phyloP scores from a whole-genome alignment of 768 basidiomycete genomes.

The Tulasnella sp. region DNA sequence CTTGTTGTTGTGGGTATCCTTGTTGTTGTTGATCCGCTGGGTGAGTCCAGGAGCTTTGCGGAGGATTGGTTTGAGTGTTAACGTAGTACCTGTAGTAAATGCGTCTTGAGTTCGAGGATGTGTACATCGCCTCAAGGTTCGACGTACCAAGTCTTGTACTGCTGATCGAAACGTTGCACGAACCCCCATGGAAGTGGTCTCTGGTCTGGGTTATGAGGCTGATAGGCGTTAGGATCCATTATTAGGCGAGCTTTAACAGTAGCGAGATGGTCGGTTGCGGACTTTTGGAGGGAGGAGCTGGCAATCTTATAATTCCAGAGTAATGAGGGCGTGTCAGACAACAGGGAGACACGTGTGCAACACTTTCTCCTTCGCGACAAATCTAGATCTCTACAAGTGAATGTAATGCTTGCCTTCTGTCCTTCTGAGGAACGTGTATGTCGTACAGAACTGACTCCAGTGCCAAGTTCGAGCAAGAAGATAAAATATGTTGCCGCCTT shows the following conservation, averaged over 20 bases:
- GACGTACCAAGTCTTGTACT: not conserved
- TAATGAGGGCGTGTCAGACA: not conserved
- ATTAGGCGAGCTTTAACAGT: not conserved
- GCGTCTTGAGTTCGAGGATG: not conserved
- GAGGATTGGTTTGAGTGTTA: constrained; percentile 8
- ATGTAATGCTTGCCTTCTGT: too few species aligned
- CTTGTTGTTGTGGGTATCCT: not conserved
- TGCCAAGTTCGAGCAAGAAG: too few species aligned
- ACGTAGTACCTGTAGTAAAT: constrained; percentile 10
- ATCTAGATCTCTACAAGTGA: too few species aligned
- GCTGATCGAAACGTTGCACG: constrained; percentile 8
- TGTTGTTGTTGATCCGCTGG: not conserved
- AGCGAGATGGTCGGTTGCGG: not conserved
- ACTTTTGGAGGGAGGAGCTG: not conserved
- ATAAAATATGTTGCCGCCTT: too few species aligned
- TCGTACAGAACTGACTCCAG: too few species aligned
- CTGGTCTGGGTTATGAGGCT: not conserved
- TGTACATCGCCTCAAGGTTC: too few species aligned
- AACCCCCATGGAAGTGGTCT: constrained; percentile 8
- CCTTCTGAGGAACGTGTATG: too few species aligned
- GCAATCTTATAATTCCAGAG: not conserved
- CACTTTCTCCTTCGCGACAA: not conserved
- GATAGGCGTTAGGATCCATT: constrained; percentile 4
- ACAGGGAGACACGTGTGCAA: not conserved
- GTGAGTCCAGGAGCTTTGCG: constrained; percentile 2